Conservation (phyloP, 371 early-diverging fungal species). For the Lichtheimia ramosa region DNA sequence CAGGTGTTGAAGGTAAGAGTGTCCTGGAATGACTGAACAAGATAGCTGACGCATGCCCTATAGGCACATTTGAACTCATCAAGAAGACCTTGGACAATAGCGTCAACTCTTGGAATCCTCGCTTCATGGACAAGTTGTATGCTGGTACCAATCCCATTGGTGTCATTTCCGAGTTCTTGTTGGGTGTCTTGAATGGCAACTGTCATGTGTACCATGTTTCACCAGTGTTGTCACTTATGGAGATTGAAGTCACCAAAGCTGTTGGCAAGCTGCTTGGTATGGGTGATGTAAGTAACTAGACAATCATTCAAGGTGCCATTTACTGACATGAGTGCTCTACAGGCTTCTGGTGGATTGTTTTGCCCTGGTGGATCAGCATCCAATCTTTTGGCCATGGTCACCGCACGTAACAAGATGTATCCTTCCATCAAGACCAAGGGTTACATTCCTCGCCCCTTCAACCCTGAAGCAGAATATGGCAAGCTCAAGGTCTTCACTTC, state of each 20-base stretch:
- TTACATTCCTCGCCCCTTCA: slow-evolving; percentile 49
- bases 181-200: slow-evolving; percentile 79
- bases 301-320: too few relatives aligned
- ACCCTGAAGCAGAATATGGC: slow-evolving; percentile 40
- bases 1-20: slow-evolving; percentile 52
- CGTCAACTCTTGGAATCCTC: slow-evolving; percentile 73
- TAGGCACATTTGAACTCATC: slow-evolving; percentile 57
- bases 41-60: neutral
- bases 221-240: slow-evolving; percentile 78
- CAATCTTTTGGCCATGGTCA: slow-evolving; percentile 80
- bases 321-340: neutral
- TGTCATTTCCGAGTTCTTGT: slow-evolving; percentile 74
- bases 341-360: slow-evolving; percentile 66
- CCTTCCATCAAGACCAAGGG: slow-evolving; percentile 62
- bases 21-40: too few relatives aligned
- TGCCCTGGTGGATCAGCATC: slow-evolving; percentile 84
- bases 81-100: slow-evolving; percentile 55
- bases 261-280: slow-evolving; percentile 61
- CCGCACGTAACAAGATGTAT: slow-evolving; percentile 71
- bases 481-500: slow-evolving; percentile 75
- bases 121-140: slow-evolving; percentile 87
- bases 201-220: slow-evolving; percentile 81
- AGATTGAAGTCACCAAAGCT: slow-evolving; percentile 61
- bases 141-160: slow-evolving; percentile 82
- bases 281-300: slow-evolving; percentile 34